Conservation (phyloP, 75 land plant genomes). For the Cupressus sempervirens region DNA sequence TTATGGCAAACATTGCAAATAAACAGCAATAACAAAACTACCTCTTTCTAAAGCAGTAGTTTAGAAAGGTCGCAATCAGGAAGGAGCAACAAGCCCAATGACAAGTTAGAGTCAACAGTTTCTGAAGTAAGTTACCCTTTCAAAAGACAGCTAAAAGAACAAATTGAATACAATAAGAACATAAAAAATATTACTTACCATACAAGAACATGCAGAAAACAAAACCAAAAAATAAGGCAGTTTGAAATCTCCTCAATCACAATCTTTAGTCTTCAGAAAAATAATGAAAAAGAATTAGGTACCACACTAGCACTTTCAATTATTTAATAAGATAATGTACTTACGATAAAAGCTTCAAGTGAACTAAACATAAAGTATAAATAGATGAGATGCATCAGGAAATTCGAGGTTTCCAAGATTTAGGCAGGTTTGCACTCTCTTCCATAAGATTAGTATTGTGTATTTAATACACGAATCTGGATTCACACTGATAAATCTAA, state of each 20-base stretch:
- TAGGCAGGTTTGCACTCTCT: constrained; percentile 35
- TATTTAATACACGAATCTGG: neutral
- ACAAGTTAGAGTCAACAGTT: constrained; percentile 11
- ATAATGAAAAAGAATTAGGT: too few species aligned
- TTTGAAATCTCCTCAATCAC: neutral
- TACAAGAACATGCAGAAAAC: neutral
- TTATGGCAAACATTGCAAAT: neutral
- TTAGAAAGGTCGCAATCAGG: neutral
- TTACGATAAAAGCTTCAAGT: neutral
- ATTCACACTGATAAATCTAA: neutral
- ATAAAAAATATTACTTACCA: too few species aligned
- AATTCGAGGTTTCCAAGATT: constrained; percentile 77
- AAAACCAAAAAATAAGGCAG: neutral
- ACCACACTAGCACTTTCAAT: neutral
- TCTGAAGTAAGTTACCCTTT: constrained; percentile 3
- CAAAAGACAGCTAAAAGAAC: neutral
- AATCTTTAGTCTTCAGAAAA: neutral
- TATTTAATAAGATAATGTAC: neutral
- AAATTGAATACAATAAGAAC: neutral
- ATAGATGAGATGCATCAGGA: constrained; percentile 53
- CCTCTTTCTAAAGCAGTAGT: neutral
- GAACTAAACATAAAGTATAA: constrained; percentile 12
- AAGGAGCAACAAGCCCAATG: neutral
- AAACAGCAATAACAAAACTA: neutral
- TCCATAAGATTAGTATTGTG: neutral